These are phyloP conservation scores for Piper longum DNA, from an alignment of 164 flowering plant species.

Conservation along the genomic window DNA sequence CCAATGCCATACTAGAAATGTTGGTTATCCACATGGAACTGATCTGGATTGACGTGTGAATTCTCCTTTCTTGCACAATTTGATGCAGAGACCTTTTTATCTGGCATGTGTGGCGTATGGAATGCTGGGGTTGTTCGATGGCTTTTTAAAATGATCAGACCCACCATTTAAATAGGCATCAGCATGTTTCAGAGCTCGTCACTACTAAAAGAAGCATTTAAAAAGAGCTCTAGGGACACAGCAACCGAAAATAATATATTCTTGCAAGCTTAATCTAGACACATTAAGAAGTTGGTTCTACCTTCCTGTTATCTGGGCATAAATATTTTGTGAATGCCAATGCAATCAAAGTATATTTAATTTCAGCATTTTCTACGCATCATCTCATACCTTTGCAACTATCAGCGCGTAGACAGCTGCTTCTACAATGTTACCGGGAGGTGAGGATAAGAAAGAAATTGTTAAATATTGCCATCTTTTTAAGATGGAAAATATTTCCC, in stretches of 20 bases:
- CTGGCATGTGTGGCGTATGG: background rate
- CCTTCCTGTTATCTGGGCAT: background rate
- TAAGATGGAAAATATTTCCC: too few species aligned
- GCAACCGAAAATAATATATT: background rate
- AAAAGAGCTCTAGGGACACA: too few species aligned
- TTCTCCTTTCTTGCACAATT: conserved; percentile 9
- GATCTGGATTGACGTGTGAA: background rate
- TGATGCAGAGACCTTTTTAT: background rate
- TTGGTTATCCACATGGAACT: background rate
- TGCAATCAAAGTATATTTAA: too few species aligned
- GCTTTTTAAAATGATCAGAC: background rate
- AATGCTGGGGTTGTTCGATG: background rate
- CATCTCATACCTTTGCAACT: too few species aligned
- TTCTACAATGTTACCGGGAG: too few species aligned
- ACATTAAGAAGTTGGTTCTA: background rate
- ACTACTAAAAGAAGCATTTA: background rate
- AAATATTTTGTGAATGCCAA: background rate
- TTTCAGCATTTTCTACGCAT: too few species aligned
- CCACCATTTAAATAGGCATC: background rate
- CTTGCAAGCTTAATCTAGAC: background rate
- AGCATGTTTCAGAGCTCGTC: background rate
- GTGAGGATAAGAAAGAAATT: too few species aligned
- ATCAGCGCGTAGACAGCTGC: too few species aligned
- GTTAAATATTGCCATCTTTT: too few species aligned
- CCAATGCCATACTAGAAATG: background rate